Evolutionary conservation across 768 basidiomycete species (phyloP).

Genomic region (Russula griseocarnosa): DNA sequence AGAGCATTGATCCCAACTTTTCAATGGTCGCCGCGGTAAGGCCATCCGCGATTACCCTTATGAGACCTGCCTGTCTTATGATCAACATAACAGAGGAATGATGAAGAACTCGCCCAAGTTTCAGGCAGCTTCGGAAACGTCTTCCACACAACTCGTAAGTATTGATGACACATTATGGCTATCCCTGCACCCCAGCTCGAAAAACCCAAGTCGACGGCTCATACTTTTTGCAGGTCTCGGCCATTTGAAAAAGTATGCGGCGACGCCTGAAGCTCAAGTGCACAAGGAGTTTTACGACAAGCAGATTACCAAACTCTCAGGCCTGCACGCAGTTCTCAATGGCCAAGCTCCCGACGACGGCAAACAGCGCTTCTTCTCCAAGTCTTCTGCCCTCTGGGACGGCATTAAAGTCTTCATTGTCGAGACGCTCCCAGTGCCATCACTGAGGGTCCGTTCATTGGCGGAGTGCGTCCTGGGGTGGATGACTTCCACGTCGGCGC

Average conservation of each 20-base stretch:
- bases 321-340: constrained; percentile 42
- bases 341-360: constrained; percentile 37
- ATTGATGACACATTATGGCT: constrained; percentile 25
- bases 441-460: constrained; percentile 45
- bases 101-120: constrained; percentile 44
- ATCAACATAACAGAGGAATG: constrained; percentile 38
- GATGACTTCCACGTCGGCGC: constrained; percentile 54
- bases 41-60: neutral
- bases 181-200: neutral
- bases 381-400: constrained; percentile 40
- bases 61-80: neutral
- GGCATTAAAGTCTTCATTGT: constrained; percentile 38
- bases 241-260: constrained; percentile 39
- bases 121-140: constrained; percentile 33
- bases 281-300: constrained; percentile 44
- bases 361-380: constrained; percentile 40
- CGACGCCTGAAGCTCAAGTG: constrained; percentile 35
- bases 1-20: constrained; percentile 51
- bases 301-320: constrained; percentile 42
- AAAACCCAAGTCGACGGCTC: too few relatives aligned
- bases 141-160: constrained; percentile 41
- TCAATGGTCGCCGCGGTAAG: constrained; percentile 41
- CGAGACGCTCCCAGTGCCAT: constrained; percentile 42
- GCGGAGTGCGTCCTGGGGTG: constrained; percentile 47
- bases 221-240: constrained; percentile 39